Percentiles rank a stretch among this genome's conserved stretches.
phyloP scores from a whole-genome alignment of 129 eudicot species.

The Smallanthus sonchifolius region DNA sequence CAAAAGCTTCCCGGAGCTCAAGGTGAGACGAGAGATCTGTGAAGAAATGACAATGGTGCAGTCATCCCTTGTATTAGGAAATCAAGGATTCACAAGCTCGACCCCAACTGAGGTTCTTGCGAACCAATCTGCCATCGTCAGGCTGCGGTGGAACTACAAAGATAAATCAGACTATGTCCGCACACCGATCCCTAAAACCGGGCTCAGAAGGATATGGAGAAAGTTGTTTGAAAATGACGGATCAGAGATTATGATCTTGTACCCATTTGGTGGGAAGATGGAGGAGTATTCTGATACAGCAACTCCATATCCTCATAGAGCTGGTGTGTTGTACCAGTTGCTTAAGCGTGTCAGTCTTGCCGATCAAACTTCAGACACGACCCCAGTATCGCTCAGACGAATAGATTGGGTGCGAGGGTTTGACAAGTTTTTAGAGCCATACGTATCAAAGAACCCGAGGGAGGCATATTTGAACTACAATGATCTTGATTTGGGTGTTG shows the following conservation, averaged over 20 bases:
- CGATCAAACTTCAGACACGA: background rate
- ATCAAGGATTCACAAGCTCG: background rate
- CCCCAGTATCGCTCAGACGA: background rate
- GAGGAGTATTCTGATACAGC: conserved; percentile 6
- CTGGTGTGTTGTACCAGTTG: background rate
- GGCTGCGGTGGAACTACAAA: background rate
- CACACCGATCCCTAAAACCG: background rate
- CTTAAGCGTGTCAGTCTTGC: background rate
- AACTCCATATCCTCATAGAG: background rate
- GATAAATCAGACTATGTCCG: conserved; percentile 15
- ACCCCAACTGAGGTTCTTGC: background rate
- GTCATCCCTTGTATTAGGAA: background rate
- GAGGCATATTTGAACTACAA: conserved; percentile 22
- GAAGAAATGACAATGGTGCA: conserved; percentile 8
- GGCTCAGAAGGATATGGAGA: background rate
- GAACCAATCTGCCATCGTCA: background rate
- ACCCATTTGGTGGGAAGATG: conserved; percentile 21
- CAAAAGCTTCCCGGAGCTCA: background rate
- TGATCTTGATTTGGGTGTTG: conserved; percentile 33
- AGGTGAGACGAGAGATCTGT: background rate
- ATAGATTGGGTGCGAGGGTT: conserved; percentile 14
- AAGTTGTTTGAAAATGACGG: conserved; percentile 1
- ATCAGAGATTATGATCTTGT: background rate
- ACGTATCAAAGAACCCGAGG: conserved; percentile 25
- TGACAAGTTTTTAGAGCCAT: conserved; percentile 11